Conservation (phyloP, 2,329 filamentous ascomycete species). For the Aciculosporium take region DNA sequence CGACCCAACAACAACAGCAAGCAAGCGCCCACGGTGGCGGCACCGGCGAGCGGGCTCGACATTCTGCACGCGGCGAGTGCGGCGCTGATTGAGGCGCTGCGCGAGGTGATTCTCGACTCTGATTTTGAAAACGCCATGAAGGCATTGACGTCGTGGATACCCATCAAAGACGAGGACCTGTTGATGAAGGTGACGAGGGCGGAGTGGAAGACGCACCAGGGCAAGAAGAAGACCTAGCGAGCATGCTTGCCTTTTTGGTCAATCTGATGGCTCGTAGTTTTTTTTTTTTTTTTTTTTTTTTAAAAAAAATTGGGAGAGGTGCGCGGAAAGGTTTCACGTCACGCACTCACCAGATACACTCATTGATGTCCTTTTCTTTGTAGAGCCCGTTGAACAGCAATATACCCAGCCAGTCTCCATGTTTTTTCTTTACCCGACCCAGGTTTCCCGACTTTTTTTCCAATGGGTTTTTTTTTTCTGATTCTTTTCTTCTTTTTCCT, state of each 20-base stretch:
- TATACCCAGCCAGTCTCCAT: background rate
- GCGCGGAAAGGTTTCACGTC: no score
- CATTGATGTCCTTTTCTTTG: slow-evolving; percentile 8
- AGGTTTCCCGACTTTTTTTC: no score
- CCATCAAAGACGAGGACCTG: slow-evolving; percentile 84
- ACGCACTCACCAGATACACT: slow-evolving; percentile 2
- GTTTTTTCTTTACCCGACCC: slow-evolving; percentile 1
- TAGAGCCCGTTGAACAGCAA: background rate
- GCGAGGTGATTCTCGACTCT: slow-evolving; percentile 75
- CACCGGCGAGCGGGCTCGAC: slow-evolving; percentile 46
- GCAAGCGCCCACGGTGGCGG: slow-evolving; percentile 4
- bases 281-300: slow-evolving; percentile 7
- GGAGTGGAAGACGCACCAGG: slow-evolving; percentile 61
- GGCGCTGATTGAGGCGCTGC: slow-evolving; percentile 78
- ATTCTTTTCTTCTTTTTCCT: background rate
- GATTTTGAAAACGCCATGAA: slow-evolving; percentile 99
- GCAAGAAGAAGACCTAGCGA: slow-evolving; percentile 28
- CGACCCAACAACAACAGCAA: slow-evolving; percentile 6
- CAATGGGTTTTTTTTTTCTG: no score
- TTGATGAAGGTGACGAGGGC: slow-evolving; percentile 81
- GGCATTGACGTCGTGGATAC: slow-evolving; percentile 82
- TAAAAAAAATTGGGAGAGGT: no score
- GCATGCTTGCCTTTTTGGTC: slow-evolving; percentile 15
- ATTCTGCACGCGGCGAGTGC: slow-evolving; percentile 81
- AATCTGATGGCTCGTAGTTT: slow-evolving; percentile 8